Conservation (phyloP, 768 basidiomycete species). For the Rhodotorula sphaerocarpa region DNA sequence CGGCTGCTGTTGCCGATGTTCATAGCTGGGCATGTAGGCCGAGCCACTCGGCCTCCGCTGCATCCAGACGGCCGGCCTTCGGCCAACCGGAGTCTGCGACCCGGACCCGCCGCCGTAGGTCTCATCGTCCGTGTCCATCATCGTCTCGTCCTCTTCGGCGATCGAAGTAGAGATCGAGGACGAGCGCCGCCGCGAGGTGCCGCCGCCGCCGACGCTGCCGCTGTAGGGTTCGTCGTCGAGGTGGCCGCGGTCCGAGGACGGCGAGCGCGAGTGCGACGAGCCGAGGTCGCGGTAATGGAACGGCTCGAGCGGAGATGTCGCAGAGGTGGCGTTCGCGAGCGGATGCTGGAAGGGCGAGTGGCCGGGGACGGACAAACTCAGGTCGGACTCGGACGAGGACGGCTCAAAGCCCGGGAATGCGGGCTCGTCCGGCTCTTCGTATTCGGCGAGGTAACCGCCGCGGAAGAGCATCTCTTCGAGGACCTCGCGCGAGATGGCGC, state of each 20-base stretch:
- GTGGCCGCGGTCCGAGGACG: constrained; percentile 1
- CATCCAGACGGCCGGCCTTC: background rate
- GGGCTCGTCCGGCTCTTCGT: constrained; percentile 30
- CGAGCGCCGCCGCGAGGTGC: constrained; percentile 1
- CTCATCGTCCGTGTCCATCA: constrained; percentile 11
- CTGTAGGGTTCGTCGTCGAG: background rate
- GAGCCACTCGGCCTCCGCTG: constrained; percentile 1
- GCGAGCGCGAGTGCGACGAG: constrained; percentile 29
- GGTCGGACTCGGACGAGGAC: constrained; percentile 15
- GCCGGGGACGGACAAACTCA: background rate
- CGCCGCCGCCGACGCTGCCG: too few species aligned
- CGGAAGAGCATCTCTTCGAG: constrained; percentile 84
- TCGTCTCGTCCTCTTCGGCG: constrained; percentile 26
- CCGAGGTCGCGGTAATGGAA: constrained; percentile 28
- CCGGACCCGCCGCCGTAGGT: constrained; percentile 13
- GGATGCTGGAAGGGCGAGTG: background rate
- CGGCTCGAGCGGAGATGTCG: constrained; percentile 6
- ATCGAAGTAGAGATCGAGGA: constrained; percentile 14
- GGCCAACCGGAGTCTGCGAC: constrained; percentile 16
- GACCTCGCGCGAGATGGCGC: constrained; percentile 69
- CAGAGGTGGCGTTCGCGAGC: background rate
- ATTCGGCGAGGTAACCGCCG: constrained; percentile 47
- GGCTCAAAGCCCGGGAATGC: constrained; percentile 11
- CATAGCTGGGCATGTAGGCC: background rate
- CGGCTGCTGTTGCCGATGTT: background rate